These are phyloP conservation scores for Apiospora arundinis DNA, from an alignment of 2,329 filamentous ascomycete species.

Conservation along the genomic window DNA sequence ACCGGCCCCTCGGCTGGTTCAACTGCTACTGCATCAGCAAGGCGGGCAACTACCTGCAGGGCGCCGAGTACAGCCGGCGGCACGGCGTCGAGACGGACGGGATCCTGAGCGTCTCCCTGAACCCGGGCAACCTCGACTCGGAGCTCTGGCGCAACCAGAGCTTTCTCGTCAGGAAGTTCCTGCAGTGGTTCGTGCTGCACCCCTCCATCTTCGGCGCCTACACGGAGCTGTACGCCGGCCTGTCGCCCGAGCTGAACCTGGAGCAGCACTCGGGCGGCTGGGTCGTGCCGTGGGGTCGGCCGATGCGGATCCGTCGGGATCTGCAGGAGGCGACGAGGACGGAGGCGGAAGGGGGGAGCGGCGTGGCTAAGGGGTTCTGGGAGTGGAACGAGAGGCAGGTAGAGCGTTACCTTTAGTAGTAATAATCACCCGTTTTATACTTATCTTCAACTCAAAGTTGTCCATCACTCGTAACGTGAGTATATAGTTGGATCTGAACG, in stretches of 20 bases:
- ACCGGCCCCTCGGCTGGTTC: background rate
- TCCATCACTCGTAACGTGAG: no score
- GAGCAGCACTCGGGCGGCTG: conserved; percentile 41
- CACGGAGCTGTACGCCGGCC: conserved; percentile 49
- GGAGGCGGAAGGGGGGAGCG: conserved; percentile 45
- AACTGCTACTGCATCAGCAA: conserved; percentile 39
- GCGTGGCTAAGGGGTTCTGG: conserved; percentile 48
- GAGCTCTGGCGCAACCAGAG: conserved; percentile 36
- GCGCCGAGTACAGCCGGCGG: conserved; percentile 36
- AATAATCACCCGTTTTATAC: no score
- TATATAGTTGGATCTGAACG: no score
- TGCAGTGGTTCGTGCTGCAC: conserved; percentile 25
- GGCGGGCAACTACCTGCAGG: conserved; percentile 38
- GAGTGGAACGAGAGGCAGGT: conserved; percentile 51
- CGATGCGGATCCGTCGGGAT: conserved; percentile 41
- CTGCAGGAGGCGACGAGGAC: conserved; percentile 39
- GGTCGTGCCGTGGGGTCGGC: conserved; percentile 55
- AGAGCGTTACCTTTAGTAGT: conserved; percentile 34
- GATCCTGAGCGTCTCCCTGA: conserved; percentile 35
- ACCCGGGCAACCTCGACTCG: conserved; percentile 38
- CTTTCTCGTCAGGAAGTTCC: conserved; percentile 22
- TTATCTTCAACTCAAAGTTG: no score
- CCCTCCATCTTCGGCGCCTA: conserved; percentile 44
- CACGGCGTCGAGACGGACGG: conserved; percentile 31
- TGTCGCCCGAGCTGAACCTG: conserved; percentile 43